Conservation (phyloP, 2,329 filamentous ascomycete genomes). For the Cytospora paraplurivora region DNA sequence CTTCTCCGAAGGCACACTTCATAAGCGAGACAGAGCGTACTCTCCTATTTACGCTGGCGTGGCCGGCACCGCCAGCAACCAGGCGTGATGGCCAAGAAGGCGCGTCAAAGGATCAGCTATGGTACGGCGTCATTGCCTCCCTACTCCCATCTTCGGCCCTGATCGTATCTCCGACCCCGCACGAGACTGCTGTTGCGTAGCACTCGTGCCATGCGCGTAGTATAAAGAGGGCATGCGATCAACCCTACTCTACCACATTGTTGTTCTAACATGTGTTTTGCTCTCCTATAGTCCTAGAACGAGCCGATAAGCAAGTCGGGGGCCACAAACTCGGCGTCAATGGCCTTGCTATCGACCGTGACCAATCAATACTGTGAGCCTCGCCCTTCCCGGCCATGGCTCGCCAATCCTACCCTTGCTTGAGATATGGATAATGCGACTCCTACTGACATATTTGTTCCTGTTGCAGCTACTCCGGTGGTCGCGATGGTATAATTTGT, state of each 20-base stretch:
- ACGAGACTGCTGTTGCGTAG: conserved; percentile 25
- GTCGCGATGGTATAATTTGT: conserved; percentile 92
- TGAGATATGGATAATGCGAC: neutral
- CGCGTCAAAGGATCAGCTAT: conserved; percentile 68
- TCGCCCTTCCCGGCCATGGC: neutral
- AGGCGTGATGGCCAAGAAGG: conserved; percentile 62
- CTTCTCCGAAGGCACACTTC: too few species aligned
- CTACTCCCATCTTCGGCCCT: conserved; percentile 19
- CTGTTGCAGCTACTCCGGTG: conserved; percentile 81
- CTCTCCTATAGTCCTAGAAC: conserved; percentile 55
- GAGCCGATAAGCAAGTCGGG: conserved; percentile 61
- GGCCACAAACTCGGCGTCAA: conserved; percentile 95
- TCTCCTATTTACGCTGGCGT: conserved; percentile 24
- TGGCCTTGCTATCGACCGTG: conserved; percentile 82
- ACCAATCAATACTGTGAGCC: conserved; percentile 82
- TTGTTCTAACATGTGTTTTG: conserved; percentile 31
- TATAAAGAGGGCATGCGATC: conserved; percentile 14
- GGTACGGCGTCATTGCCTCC: conserved; percentile 46
- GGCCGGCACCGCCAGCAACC: conserved; percentile 24
- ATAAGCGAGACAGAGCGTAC: neutral
- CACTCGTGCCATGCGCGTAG: conserved; percentile 12
- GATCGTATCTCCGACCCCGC: conserved; percentile 34
- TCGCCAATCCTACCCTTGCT: conserved; percentile 5
- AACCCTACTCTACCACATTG: conserved; percentile 10
- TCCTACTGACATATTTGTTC: conserved; percentile 33